Percentiles rank a stretch among this genome's conserved stretches.
Conservation (phyloP, 208 protist genomes). For the Acanthamoeba sp. region DNA sequence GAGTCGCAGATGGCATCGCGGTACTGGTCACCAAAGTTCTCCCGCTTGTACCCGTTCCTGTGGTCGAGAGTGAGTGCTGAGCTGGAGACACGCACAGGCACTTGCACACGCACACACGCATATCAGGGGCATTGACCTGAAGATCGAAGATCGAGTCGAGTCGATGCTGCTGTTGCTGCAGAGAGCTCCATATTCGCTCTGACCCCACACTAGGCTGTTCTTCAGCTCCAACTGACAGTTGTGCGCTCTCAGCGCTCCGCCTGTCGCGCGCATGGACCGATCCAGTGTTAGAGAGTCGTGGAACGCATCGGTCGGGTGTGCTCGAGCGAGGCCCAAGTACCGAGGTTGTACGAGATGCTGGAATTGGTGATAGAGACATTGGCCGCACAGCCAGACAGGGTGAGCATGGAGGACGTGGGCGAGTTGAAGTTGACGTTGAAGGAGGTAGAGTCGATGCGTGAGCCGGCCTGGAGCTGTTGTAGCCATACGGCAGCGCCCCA, state of each 20-base stretch:
- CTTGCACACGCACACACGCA: neutral
- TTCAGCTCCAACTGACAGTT: neutral
- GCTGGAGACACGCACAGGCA: neutral
- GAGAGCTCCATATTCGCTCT: neutral
- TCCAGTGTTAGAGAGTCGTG: neutral
- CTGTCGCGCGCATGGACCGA: neutral
- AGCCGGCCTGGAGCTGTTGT: neutral
- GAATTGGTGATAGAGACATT: neutral
- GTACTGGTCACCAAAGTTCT: neutral
- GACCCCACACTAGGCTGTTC: neutral
- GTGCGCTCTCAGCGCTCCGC: neutral
- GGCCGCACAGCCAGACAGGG: neutral
- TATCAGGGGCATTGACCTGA: neutral
- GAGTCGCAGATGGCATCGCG: neutral
- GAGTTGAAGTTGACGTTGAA: neutral
- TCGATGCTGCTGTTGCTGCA: neutral
- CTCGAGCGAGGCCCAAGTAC: neutral
- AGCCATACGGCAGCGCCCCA: neutral
- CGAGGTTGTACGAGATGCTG: conserved; percentile 2
- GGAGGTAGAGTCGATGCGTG: neutral
- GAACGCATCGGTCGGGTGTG: too few relatives aligned
- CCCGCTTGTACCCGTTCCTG: neutral
- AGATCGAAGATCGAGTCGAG: neutral
- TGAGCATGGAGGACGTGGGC: neutral
- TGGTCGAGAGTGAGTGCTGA: neutral